phyloP scores from a whole-genome alignment of 257 asterid genomes.

The Cruciata laevipes region DNA sequence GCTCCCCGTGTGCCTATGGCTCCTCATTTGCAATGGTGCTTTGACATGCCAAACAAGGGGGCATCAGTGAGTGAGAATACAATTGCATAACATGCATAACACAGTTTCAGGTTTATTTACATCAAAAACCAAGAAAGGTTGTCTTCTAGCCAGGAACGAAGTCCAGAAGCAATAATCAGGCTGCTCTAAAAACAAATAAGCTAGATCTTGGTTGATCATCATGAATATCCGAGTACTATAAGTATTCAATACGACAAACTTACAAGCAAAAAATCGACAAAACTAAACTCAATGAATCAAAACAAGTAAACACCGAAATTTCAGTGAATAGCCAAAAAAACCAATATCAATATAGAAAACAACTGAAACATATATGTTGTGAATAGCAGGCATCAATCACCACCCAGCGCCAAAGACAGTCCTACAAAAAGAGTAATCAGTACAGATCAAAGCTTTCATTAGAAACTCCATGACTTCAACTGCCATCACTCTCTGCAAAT shows the following conservation, averaged over 20 bases:
- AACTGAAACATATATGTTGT: slow-evolving; percentile 26
- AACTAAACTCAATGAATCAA: slow-evolving; percentile 18
- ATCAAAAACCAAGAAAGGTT: slow-evolving; percentile 32
- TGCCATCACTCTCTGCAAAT: slow-evolving; percentile 70
- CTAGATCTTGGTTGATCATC: slow-evolving; percentile 22
- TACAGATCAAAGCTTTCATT: slow-evolving; percentile 27
- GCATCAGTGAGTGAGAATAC: slow-evolving; percentile 36
- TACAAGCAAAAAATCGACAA: slow-evolving; percentile 15
- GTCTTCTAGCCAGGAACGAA: slow-evolving; percentile 35
- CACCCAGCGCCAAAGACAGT: slow-evolving; percentile 32
- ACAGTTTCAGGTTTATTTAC: slow-evolving; percentile 19
- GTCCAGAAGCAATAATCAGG: slow-evolving; percentile 36
- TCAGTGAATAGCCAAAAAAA: slow-evolving; percentile 32
- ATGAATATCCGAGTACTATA: slow-evolving; percentile 15
- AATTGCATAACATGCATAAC: slow-evolving; percentile 5
- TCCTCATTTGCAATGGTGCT: slow-evolving; percentile 1
- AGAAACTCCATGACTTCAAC: slow-evolving; percentile 33
- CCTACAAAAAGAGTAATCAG: slow-evolving; percentile 47
- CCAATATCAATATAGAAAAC: slow-evolving; percentile 15
- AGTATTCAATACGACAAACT: slow-evolving; percentile 20
- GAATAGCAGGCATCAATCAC: slow-evolving; percentile 30
- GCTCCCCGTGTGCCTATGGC: background rate
- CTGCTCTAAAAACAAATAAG: slow-evolving; percentile 27
- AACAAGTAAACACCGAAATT: slow-evolving; percentile 23
- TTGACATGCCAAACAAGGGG: slow-evolving; percentile 18